Conservation (phyloP, 441 rosid species). For the Syzygium syzygioides region DNA sequence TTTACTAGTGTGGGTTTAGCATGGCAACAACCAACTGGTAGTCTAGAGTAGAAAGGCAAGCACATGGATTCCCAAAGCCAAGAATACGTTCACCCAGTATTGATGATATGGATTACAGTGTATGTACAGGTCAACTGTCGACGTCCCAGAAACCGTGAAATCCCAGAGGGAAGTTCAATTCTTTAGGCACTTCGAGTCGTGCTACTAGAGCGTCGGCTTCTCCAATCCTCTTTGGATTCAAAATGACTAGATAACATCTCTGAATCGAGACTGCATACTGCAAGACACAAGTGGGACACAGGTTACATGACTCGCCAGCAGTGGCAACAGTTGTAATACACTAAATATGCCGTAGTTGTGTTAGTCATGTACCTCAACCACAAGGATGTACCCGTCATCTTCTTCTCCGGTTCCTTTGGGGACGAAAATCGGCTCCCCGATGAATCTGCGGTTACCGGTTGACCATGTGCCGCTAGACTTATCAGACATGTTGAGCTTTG, state of each 20-base stretch:
- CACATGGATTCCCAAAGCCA: background rate
- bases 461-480: conserved; percentile 41
- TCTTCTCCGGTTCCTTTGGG: conserved; percentile 46
- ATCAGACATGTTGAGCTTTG: conserved; percentile 40
- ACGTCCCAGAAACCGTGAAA: conserved; percentile 83
- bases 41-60: background rate
- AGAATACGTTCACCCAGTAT: background rate
- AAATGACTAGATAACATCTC: conserved; percentile 64
- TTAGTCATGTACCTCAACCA: conserved; percentile 54
- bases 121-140: background rate
- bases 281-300: background rate
- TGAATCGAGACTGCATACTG: conserved; percentile 87
- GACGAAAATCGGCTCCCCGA: conserved; percentile 87
- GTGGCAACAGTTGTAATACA: background rate
- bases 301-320: background rate
- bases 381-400: conserved; percentile 76
- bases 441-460: conserved; percentile 49
- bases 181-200: conserved; percentile 70
- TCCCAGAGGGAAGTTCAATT: conserved; percentile 75
- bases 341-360: background rate
- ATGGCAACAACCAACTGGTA: background rate
- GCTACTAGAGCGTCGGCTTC: conserved; percentile 53
- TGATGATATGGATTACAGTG: background rate
- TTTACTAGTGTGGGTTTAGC: background rate
- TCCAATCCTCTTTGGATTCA: conserved; percentile 70